phyloP scores from a whole-genome alignment of 805 yeast species.

The Kodamaea kakaduensis region DNA sequence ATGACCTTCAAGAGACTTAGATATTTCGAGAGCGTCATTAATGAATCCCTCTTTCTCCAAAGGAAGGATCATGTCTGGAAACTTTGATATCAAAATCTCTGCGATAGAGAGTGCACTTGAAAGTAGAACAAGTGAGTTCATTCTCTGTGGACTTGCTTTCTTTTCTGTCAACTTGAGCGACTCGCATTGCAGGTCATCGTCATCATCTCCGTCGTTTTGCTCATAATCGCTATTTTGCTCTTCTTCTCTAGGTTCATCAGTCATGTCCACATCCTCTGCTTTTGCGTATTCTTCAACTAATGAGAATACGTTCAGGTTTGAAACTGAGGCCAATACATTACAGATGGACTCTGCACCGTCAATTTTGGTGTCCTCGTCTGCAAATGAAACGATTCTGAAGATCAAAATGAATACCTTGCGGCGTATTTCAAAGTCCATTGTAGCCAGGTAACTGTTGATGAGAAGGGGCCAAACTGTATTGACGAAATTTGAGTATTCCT shows the following conservation, averaged over 20 bases:
- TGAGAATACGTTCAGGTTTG: constrained; percentile 48
- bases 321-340: constrained; percentile 54
- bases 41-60: constrained; percentile 75
- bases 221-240: constrained; percentile 4
- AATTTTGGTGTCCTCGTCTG: constrained; percentile 28
- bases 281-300: constrained; percentile 12
- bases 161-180: neutral
- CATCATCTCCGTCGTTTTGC: constrained; percentile 1
- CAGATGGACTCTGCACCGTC: constrained; percentile 35
- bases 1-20: constrained; percentile 19
- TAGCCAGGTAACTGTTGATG: constrained; percentile 63
- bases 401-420: constrained; percentile 52
- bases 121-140: constrained; percentile 40
- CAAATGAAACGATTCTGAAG: constrained; percentile 47
- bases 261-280: constrained; percentile 3
- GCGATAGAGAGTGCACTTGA: constrained; percentile 51
- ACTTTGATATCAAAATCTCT: constrained; percentile 38
- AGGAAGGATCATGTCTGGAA: constrained; percentile 42
- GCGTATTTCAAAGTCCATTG: constrained; percentile 65
- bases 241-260: constrained; percentile 4
- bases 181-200: neutral
- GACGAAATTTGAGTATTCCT: constrained; percentile 34
- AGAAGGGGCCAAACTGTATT: constrained; percentile 49
- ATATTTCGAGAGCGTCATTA: constrained; percentile 41
- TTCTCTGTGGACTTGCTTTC: constrained; percentile 8